phyloP scores from a whole-genome alignment of 331 rosid species.

The Acacia pycnantha region DNA sequence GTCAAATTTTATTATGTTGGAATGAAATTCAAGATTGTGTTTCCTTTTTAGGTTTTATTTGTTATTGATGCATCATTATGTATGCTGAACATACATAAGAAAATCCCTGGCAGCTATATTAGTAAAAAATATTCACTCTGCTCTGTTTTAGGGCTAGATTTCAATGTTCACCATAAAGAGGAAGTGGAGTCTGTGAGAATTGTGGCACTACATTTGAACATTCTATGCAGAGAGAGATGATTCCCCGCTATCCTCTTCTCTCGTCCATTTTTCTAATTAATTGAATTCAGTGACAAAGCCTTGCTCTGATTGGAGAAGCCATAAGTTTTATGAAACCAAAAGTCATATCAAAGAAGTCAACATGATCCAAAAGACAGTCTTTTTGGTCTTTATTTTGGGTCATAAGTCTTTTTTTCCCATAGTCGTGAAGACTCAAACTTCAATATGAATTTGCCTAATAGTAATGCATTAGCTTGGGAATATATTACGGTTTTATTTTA shows the following conservation, averaged over 20 bases:
- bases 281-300: neutral
- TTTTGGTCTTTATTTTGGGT: neutral
- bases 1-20: conserved; percentile 1
- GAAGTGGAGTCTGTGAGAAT: neutral
- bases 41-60: neutral
- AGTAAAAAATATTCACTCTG: neutral
- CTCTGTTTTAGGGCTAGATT: neutral
- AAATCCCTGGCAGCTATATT: neutral
- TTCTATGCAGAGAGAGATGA: neutral
- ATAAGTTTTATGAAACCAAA: neutral
- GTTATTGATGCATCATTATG: conserved; percentile 1
- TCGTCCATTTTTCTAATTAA: neutral
- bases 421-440: neutral
- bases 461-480: neutral
- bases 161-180: neutral
- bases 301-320: neutral
- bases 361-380: neutral
- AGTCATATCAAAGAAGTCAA: neutral
- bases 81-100: neutral
- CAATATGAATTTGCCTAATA: neutral
- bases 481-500: neutral
- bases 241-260: neutral
- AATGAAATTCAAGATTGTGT: neutral
- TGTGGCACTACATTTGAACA: neutral
- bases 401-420: neutral